These are phyloP conservation scores for Cyberlindnera suaveolens DNA, from an alignment of 805 yeast genomes.

Conservation along the genomic window DNA sequence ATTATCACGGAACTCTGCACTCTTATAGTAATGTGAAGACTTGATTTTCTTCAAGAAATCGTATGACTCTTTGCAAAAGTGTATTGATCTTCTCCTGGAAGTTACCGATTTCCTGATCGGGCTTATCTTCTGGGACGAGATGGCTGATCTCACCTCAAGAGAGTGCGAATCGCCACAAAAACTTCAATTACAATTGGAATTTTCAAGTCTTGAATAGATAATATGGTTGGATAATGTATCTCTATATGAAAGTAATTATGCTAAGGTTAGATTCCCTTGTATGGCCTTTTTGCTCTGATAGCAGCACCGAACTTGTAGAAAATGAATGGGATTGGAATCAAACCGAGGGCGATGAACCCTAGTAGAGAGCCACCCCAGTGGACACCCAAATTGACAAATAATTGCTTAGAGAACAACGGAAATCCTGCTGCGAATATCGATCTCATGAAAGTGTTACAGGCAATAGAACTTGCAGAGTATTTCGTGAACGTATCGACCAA, in stretches of 20 bases:
- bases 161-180: too few relatives aligned
- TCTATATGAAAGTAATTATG: too few relatives aligned
- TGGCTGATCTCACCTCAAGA: too few relatives aligned
- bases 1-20: background rate
- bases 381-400: conserved; percentile 44
- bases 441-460: conserved; percentile 56
- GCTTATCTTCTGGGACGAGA: too few relatives aligned
- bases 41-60: too few relatives aligned
- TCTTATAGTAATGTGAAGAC: too few relatives aligned
- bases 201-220: too few relatives aligned
- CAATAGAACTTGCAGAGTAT: conserved; percentile 58
- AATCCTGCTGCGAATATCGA: conserved; percentile 55
- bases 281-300: conserved; percentile 25
- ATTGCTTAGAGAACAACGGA: conserved; percentile 50
- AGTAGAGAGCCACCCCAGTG: conserved; percentile 51
- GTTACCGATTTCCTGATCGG: too few relatives aligned
- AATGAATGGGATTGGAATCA: conserved; percentile 52
- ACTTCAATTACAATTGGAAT: too few relatives aligned
- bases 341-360: conserved; percentile 43
- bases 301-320: conserved; percentile 44
- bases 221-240: too few relatives aligned
- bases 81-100: too few relatives aligned
- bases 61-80: too few relatives aligned
- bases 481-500: conserved; percentile 53
- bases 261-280: conserved; percentile 7